Evolutionary conservation across 208 protist species (phyloP), one percentile per base, ranked within the genome.

Genomic region (Borovskyia barvae): DNA sequence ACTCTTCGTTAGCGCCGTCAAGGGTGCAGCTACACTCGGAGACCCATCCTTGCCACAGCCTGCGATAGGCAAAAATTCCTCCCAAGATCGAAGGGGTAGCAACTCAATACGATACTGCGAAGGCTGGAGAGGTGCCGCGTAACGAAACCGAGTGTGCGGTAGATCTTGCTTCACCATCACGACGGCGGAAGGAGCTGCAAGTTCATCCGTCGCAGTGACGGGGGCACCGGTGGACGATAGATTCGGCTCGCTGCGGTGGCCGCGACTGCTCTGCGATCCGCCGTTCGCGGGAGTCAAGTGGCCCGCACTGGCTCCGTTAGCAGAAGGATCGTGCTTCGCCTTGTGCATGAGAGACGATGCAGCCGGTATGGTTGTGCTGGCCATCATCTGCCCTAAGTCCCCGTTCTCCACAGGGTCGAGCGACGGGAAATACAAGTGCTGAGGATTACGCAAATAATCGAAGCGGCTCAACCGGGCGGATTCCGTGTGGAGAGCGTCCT

Each of bases 361-460:
- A 30, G 22, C 20, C n/a, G n/a, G n/a, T n/a, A n/a, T n/a, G 19
- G 45, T 46, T 5, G 49, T 40, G 25, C 39, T 58, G 20, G 36
- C 35, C 12, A 48, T 22, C 1, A 32, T 57, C 1, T 8, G 32
- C 0, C 26, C 41, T 17, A 32, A 11, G 11, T 58, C 55, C 15
- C 15, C 41, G 20, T 66, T 67, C 0, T 77, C 62, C 9, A 4
- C 19, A 32, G 55, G 25, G 49, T 71, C 29, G 33, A 82, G 43
- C 19, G 64, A 75, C 4, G 78, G 78, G 0, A 82, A 26, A 24
- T 85, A 71, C 28, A 82, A 26, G 55, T 85, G 77, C 35, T 48
- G 28, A 30, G 85, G 85, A 40, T 92, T 92, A 12, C 74, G 46
- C 28, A 92, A 48, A 43, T 88, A 92, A 9, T 67, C 59, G 9